Percentiles rank a stretch among this genome's conserved stretches.
Evolutionary conservation across 2,329 filamentous ascomycete genomes (phyloP).

Genomic region (Phaeosphaeria sp.): DNA sequence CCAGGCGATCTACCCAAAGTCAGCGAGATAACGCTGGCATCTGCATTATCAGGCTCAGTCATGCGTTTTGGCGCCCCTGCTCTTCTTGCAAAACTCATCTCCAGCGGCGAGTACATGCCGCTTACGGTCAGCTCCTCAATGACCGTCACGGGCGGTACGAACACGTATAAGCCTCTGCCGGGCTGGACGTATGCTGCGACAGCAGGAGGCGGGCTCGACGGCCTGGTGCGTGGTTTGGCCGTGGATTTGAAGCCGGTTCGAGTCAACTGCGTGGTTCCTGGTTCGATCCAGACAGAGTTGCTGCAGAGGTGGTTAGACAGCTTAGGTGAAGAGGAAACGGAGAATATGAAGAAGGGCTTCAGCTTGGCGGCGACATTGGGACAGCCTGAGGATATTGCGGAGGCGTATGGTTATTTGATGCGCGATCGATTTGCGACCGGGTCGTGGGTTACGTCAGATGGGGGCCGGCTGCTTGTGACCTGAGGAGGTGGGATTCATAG

Average conservation of each 20-base stretch:
- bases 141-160: conserved; percentile 51
- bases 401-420: conserved; percentile 55
- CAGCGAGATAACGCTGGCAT: conserved; percentile 29
- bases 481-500: too few relatives aligned
- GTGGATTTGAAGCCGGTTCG: conserved; percentile 52
- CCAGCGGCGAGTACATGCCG: conserved; percentile 43
- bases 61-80: conserved; percentile 46
- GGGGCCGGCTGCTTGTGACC: conserved; percentile 41
- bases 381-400: conserved; percentile 48
- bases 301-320: conserved; percentile 33
- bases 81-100: conserved; percentile 51
- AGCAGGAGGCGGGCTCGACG: conserved; percentile 35
- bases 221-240: conserved; percentile 47
- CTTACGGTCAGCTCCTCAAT: conserved; percentile 38
- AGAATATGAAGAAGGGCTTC: conserved; percentile 20
- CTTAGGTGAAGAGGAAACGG: conserved; percentile 18
- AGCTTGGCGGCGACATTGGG: conserved; percentile 34
- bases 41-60: conserved; percentile 24
- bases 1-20: conserved; percentile 25
- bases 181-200: conserved; percentile 42
- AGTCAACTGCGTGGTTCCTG: conserved; percentile 52
- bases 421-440: conserved; percentile 52
- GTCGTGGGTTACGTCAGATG: conserved; percentile 41
- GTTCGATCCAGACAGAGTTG: conserved; percentile 51
- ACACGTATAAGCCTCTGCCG: conserved; percentile 41